phyloP scores from a whole-genome alignment of 306 rosid species.

The Dalbergia oliveri region DNA sequence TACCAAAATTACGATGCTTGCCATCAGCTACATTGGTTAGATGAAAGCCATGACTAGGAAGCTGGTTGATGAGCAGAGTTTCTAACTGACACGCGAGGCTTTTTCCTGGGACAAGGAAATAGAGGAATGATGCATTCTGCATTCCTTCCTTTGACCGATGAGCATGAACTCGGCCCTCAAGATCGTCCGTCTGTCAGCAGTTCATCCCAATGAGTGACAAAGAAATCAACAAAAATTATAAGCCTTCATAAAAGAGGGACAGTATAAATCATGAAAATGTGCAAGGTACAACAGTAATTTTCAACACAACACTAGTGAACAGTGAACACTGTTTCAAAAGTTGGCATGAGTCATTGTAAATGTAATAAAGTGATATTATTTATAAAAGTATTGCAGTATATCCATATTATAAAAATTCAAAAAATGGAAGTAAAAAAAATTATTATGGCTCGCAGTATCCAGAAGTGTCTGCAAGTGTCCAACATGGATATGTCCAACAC shows the following conservation, averaged over 20 bases:
- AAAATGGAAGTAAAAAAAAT: no score
- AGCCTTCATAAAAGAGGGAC: conserved; percentile 2
- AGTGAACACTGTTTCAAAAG: no score
- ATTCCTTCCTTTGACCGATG: conserved; percentile 83
- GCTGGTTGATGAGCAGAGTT: conserved; percentile 93
- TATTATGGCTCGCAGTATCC: no score
- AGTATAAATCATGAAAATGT: background rate
- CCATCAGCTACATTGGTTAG: conserved; percentile 82
- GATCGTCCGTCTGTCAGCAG: conserved; percentile 78
- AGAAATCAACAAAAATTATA: conserved; percentile 3
- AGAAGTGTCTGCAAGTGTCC: no score
- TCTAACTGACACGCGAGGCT: conserved; percentile 94
- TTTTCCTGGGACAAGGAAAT: conserved; percentile 79
- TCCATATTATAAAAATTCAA: no score
- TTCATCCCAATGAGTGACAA: conserved; percentile 23
- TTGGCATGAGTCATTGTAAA: no score
- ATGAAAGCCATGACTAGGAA: conserved; percentile 73
- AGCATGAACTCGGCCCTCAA: conserved; percentile 69
- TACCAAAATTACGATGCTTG: conserved; percentile 89
- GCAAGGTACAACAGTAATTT: background rate
- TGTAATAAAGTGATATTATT: no score
- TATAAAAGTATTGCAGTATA: no score
- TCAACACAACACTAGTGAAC: background rate
- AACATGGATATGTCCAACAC: no score
- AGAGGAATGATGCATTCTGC: conserved; percentile 70